Conservation (phyloP, 495 filamentous ascomycete genomes). For the Aspergillus heteromorphus region DNA sequence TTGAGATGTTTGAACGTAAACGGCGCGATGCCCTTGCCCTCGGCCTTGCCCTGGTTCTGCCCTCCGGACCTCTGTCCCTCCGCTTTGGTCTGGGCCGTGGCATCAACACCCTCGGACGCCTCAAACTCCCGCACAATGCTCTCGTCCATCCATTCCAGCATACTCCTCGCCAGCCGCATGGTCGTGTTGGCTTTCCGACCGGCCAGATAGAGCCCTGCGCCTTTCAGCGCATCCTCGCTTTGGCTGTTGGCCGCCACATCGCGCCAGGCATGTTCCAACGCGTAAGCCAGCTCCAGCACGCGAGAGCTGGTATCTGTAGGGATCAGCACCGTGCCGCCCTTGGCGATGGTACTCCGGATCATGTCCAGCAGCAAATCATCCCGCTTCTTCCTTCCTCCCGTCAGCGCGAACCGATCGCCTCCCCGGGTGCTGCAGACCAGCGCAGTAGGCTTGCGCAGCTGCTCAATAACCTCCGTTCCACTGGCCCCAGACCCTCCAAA, state of each 20-base stretch:
- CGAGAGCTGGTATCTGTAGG: conserved; percentile 92
- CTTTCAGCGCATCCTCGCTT: conserved; percentile 52
- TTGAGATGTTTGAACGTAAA: conserved; percentile 88
- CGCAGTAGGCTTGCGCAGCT: conserved; percentile 86
- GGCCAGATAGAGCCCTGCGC: conserved; percentile 72
- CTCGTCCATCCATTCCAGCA: conserved; percentile 99
- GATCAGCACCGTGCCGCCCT: conserved; percentile 90
- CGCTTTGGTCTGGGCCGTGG: conserved; percentile 35
- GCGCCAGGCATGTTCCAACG: conserved; percentile 88
- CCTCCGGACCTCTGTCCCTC: conserved; percentile 31
- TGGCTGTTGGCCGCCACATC: conserved; percentile 49
- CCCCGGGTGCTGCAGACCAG: conserved; percentile 85
- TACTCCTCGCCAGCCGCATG: conserved; percentile 83
- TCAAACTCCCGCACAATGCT: conserved; percentile 88
- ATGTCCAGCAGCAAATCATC: conserved; percentile 81
- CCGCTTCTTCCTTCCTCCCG: conserved; percentile 68
- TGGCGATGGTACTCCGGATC: conserved; percentile 67
- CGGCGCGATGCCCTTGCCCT: conserved; percentile 56
- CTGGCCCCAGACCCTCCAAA: conserved; percentile 74
- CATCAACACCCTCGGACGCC: conserved; percentile 54
- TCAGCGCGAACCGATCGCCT: conserved; percentile 61
- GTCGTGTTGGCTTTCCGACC: conserved; percentile 74
- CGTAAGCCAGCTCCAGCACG: conserved; percentile 87
- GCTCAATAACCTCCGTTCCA: conserved; percentile 87
- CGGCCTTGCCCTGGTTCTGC: conserved; percentile 29